Evolutionary conservation across 176 grass and related monocot species (phyloP), one percentile per base, ranked within the genome.

Genomic region (Phoenix roebelenii): DNA sequence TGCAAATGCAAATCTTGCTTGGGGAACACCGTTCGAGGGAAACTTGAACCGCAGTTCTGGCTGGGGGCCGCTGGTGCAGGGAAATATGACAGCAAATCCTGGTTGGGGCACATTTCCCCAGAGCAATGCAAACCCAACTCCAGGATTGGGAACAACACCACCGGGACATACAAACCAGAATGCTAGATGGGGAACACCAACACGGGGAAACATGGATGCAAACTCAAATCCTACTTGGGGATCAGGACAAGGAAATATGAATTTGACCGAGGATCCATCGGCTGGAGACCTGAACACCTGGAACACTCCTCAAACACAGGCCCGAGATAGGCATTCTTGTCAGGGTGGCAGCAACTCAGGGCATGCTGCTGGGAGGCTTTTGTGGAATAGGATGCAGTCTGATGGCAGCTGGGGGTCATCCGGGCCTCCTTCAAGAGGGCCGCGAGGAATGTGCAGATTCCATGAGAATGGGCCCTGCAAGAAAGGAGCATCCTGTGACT

Each of bases 41-140:
- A 75, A 70, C 57, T 60, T 76, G 67, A 84, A 80, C 79, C 72
- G 65, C 63, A 67, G 73, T 63, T 25, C 76, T 67, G 73, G 79
- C 64, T 77, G 79, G 69, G 77, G 67, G 35, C 65, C 69, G 63
- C 85, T 77, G 52, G 72, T 89, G 65, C 90, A 86, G 72, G 84
- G 85, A 73, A 67, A 30, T 19, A 53, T 67, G 12, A 66, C 85
- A 66, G 57, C 67, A 22, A 57, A 73, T 58, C 44, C 75, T 53
- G 67, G 73, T 50, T 98, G 93, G 93, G 66, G 78, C 22, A 60
- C 63, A 7, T n/a, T 88, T 66, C 52, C 80, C 25, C 81, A 75
- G 55, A 81, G 87, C 52, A 85, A 71, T 76, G 59, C 65, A 74
- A 85, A 83, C 64, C 50, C 84, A 12, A 80, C 69, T 80, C 79